Base-by-base conservation (phyloP, 1,139 yeast species). In the Debaryomycetaceae sp. region DNA sequence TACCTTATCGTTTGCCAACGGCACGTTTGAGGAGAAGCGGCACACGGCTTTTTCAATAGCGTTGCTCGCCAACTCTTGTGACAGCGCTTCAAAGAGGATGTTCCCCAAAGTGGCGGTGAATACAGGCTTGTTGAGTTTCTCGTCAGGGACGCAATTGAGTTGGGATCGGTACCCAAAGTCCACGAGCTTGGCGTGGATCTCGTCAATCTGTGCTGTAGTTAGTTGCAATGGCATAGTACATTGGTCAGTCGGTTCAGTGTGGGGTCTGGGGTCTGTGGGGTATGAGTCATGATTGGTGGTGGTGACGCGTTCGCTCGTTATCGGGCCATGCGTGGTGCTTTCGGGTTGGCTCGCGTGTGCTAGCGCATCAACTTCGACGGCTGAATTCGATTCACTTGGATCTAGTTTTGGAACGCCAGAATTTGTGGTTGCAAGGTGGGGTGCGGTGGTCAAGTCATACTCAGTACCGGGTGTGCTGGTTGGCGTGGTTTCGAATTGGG, bases 1-100 rank as follows among this genome's bases (percentile, higher is more conserved):
- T 2, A 62, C 43, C 28, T 56, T 53, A 31, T 68, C 66, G 31
- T 50, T 55, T 2, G 59, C 49, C 22, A 59, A 50, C 5, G 73
- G 63, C 5, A 64, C 48, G 27, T 62, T 58, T 15, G 74, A 51
- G 38, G 55, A 59, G 48, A 73, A 67, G 15, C 48, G 49, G 34
- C 45, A 51, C 24, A 22, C 24, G 6, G n/a, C 6, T 5, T 25
- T n/a, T 5, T 26, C 18, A 15, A 15, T 13, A 15, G 29, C 12
- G n/a, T 22, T 27, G 2, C 35, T 37, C 11, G 26, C 22, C n/a
- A 13, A 11, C 13, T 13, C 24, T 7, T 22, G 6, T 5, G 8
- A 16, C 18, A 37, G 32, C 1, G 40, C 39, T 32, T 55, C 51
- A 32, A 57, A 51, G 13, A 62, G 40, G 7, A 64, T 41, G 20